Evolutionary conservation across 2,329 filamentous ascomycete species (phyloP).

Genomic region (Aspergillus jensenii): DNA sequence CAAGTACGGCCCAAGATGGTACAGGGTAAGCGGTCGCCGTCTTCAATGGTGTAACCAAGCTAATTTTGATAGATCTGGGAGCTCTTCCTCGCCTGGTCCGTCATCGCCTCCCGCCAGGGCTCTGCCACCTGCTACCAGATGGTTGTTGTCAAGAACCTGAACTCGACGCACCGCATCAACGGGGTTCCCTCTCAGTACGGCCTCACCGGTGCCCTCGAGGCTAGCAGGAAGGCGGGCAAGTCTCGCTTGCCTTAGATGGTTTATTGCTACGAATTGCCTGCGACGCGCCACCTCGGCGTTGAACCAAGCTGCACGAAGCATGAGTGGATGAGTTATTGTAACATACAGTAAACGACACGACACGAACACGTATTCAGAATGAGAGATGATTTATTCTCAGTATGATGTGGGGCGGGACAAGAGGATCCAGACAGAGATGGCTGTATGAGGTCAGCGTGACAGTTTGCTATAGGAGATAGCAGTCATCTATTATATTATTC

Average conservation of each 20-base stretch:
- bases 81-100: conserved; percentile 82
- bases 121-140: conserved; percentile 85
- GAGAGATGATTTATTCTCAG: too few species aligned
- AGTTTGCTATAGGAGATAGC: too few species aligned
- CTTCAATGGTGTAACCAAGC: too few species aligned
- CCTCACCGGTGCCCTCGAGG: conserved; percentile 64
- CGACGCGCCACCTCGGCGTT: too few species aligned
- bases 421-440: too few species aligned
- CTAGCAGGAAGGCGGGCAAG: conserved; percentile 17
- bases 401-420: too few species aligned
- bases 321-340: too few species aligned
- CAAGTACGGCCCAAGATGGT: conserved; percentile 96
- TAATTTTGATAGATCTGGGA: conserved; percentile 70
- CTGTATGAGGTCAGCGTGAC: too few species aligned
- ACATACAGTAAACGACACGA: too few species aligned
- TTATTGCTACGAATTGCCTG: not conserved
- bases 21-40: conserved; percentile 65
- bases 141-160: conserved; percentile 84
- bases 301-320: too few species aligned
- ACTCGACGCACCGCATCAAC: conserved; percentile 78
- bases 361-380: too few species aligned
- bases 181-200: conserved; percentile 69
- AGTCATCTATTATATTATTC: too few species aligned
- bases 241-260: not conserved
- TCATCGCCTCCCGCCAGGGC: conserved; percentile 81